Evolutionary conservation across 768 basidiomycete genomes (phyloP), one percentile per base, ranked within the genome.

Genomic region (Podaxis carcinomalis): DNA sequence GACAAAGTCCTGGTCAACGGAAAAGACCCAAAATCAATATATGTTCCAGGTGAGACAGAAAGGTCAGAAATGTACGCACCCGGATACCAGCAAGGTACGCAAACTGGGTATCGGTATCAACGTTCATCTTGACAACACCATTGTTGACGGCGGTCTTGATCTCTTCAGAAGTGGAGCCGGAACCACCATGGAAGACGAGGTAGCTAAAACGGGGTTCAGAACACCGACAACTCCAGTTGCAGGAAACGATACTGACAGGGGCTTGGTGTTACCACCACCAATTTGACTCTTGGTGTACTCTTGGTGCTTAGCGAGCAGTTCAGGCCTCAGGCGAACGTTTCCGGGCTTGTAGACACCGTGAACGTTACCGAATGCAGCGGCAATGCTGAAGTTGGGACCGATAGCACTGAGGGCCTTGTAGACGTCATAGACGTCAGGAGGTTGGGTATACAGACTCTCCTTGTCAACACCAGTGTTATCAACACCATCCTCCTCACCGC

Each of bases 121-220:
- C 93, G 80, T 98, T 98, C 95, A 98, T 98, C 83, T 99, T 99
- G 72, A 98, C 88, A 44, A 97, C 96, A 69, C 96, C 96, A 73
- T 95, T 83, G 56, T 77, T 70, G 66, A 98, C 97, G 61, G 95
- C 96, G 51, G 88, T 93, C 68, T 80, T 81, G 78, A 98, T 99
- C 78, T 99, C 97, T 51, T 95, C 90, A 78, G 93, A 93, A 66
- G 91, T 87, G 35, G 97, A 98, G 49, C 97, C 97, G 56, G 97
- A 98, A 65, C 97, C 97, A 76, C 97, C 97, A 80, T 99, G 97
- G 94, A 98, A 99, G 75, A 98, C 97, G 63, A 98, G 92, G 86
- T 89, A 98, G 67, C 93, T 93, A 56, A 3, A 21, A 13, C 62
- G 6, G 57, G 57, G 11, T 57, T 35, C 63, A 64, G n/a, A 50